Base-by-base conservation (phyloP, 352 stramenopile species). In the Salisapilia sapeloensis region DNA sequence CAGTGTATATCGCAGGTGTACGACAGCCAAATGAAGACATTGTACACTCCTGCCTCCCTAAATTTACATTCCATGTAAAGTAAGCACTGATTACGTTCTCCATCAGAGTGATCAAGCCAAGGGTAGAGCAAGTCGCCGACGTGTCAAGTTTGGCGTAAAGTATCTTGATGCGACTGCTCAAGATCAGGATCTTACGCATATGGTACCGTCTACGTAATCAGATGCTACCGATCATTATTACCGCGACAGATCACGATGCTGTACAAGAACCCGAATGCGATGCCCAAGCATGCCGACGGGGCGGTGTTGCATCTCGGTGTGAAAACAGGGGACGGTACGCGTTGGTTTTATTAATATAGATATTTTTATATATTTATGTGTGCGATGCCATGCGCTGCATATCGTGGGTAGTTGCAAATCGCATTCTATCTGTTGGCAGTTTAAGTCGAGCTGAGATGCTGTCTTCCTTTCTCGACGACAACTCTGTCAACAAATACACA, bases 11-110 rank as follows among this genome's bases (percentile, higher is more conserved):
- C 8, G 40, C 23, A 1, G 59, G 51, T 10, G 35, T 25, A 33
- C 49, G 63, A 9, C 31, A 47, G 12, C 65, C 70, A 36, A 85
- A 85, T 6, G 59, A 62, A 18, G 63, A 65, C 16, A 85, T 33
- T n/a, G 65, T 53, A 52, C 60, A 76, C 18, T 46, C 45, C 22
- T 56, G 41, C 9, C 48, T 59, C 3, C 58, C 60, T 15, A 43
- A 34, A 15, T 43, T 46, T 34, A 46, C 46, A 25, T 72, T 53
- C 65, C 62, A 82, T 27, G 62, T 62, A 17, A 76, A 33, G 51
- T 76, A 75, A 22, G 26, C 26, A 3, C 26, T n/a, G n/a, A n/a
- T n/a, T n/a, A n/a, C n/a, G n/a, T n/a, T n/a, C n/a, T n/a, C n/a
- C n/a, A n/a, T n/a, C n/a, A n/a, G n/a, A n/a, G n/a, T n/a, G n/a